Base-by-base conservation (phyloP, 139 green algal genomes). In the Gonium pectorale region DNA sequence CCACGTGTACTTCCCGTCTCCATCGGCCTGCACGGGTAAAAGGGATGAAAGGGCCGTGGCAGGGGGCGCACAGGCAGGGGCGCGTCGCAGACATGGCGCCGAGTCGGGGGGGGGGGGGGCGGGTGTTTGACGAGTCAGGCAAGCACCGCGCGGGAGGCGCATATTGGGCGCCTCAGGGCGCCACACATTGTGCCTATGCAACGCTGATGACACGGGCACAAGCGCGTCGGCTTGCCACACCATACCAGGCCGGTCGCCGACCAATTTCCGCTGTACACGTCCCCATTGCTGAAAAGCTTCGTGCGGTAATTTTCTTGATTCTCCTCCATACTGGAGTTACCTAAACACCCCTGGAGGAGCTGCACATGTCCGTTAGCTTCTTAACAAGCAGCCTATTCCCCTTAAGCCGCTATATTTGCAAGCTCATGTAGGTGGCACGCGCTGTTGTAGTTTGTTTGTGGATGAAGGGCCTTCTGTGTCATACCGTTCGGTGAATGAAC, bases 1-100 rank as follows among this genome's bases (percentile, higher is more conserved):
- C 95, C 95, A 97, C 0, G 81, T 86, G 69, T 98, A 98, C n/a
- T 87, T 90, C 22, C 95, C 95, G 27, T 95, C 88, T 0, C 92
- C 94, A 44, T 97, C 87, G 0, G 95, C 94, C 93, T 96, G 85
- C 81, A n/a, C n/a, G n/a, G n/a, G n/a, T n/a, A 60, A 44, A 44
- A 67, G 29, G 59, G 62, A 56, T 35, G 69, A 37, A 26, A 6
- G 21, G 17, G 13, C 13, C 17, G 13, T 56, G 49, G 49, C 13
- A 13, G 17, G 49, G 13, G 17, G 13, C 13, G 49, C 13, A 56
- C 13, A 17, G 49, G 17, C 21, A 31, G 56, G 21, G 56, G 56
- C 22, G n/a, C 49, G 49, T 56, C 49, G 49, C 17, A 17, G 17
- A 56, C 13, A 13, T 26, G 17, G 49, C 49, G 49, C 49, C 49